These are phyloP conservation scores for Metschnikowia cubensis DNA, from an alignment of 805 yeast genomes.

Conservation along the genomic window DNA sequence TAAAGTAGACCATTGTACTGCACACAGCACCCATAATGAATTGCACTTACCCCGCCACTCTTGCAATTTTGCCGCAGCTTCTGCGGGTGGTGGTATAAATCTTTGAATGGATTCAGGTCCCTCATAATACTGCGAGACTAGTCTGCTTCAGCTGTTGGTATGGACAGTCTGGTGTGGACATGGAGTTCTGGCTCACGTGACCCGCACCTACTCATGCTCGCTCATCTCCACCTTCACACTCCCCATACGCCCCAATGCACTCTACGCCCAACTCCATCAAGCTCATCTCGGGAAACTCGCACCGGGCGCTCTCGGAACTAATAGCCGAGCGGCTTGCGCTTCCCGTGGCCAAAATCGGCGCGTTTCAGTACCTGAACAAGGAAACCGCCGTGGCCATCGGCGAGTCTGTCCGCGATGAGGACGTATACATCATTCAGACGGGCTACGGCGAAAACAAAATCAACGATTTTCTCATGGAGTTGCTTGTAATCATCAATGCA, in stretches of 20 bases:
- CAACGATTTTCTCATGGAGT: constrained; percentile 83
- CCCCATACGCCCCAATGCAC: constrained; percentile 6
- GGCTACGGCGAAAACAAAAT: constrained; percentile 73
- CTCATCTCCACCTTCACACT: background rate
- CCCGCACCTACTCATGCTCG: background rate
- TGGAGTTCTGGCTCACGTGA: background rate
- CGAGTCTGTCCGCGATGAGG: constrained; percentile 88
- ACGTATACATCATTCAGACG: constrained; percentile 78
- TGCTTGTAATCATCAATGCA: constrained; percentile 86
- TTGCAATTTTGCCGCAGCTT: too few relatives aligned
- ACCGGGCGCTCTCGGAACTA: constrained; percentile 72
- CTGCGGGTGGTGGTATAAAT: too few relatives aligned
- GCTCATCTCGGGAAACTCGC: constrained; percentile 65
- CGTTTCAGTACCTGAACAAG: constrained; percentile 78
- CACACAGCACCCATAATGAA: too few relatives aligned
- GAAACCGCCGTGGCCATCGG: constrained; percentile 86
- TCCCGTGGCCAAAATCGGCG: constrained; percentile 69
- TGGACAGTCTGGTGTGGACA: too few relatives aligned
- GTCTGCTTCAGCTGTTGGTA: too few relatives aligned
- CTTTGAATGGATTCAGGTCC: too few relatives aligned
- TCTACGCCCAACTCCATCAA: constrained; percentile 43
- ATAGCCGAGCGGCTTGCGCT: constrained; percentile 67
- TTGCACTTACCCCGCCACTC: too few relatives aligned
- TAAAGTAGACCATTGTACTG: too few relatives aligned
- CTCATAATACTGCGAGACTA: too few relatives aligned